Evolutionary conservation across 306 rosid species (phyloP), one percentile per base, ranked within the genome.

Genomic region (Dalbergia oliveri): DNA sequence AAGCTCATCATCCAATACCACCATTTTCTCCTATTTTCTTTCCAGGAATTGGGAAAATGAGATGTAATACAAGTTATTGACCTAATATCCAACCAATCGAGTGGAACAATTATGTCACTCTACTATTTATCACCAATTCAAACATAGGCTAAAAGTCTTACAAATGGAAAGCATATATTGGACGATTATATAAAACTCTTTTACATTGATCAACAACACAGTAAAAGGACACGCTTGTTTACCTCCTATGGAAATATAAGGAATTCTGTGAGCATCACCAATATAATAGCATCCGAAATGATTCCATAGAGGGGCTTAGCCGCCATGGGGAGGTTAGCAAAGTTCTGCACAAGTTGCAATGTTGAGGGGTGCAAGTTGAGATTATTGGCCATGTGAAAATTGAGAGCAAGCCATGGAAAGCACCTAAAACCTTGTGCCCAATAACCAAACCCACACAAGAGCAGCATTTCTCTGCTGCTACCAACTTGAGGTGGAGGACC

Each of bases 351-450:
- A 4, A 94, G 92, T 82, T 94, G 97, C 90, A 94, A 86, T 1
- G 64, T 73, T 3, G 94, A 86, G 5, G 97, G 99, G 13, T 83
- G 50, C 80, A 94, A 72, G 39, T 78, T 88, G 5, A 94, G 99
- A 41, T 72, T 81, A 37, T 81, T 86, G 23, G 92, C 91, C 97
- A 94, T 88, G 82, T 94, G 97, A 50, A 88, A 89, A 82, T 93
- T 94, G 9, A 94, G 83, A 57, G 93, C 97, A 69, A 94, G 84
- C 97, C 97, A 93, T 21, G 99, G 99, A 79, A 94, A 94, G 71
- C 97, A 93, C 83, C 97, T 89, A 66, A 93, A 93, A 2, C 99
- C 99, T 73, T 94, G 97, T 0, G 91, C 86, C 97, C 95, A 91
- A 62, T 93, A 94, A 33, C 99, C 99, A 66, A 94, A 39, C 41